These are phyloP conservation scores for Patellaria atrata DNA, from an alignment of 495 filamentous ascomycete species.

Conservation along the genomic window DNA sequence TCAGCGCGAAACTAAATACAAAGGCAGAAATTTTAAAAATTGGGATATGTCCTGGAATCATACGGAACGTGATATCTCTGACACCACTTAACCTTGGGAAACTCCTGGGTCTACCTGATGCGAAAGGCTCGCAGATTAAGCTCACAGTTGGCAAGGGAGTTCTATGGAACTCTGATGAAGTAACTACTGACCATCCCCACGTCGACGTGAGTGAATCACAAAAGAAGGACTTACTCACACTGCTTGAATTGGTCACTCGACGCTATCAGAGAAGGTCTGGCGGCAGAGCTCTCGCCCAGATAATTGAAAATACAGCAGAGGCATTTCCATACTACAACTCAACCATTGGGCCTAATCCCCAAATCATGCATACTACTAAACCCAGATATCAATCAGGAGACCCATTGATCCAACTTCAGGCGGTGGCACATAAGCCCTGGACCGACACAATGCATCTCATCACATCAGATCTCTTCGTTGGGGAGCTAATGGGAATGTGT, in stretches of 20 bases:
- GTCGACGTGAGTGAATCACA: too few species aligned
- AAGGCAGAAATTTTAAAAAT: constrained; percentile 54
- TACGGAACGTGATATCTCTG: constrained; percentile 59
- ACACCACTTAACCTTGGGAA: constrained; percentile 44
- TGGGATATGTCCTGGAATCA: constrained; percentile 53
- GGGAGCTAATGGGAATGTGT: constrained; percentile 63
- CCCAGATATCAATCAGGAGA: too few species aligned
- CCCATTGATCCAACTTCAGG: too few species aligned
- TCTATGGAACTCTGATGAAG: constrained; percentile 15
- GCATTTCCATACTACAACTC: too few species aligned
- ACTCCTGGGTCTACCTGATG: constrained; percentile 30
- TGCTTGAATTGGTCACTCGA: too few species aligned
- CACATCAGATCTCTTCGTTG: constrained; percentile 29
- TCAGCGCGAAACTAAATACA: constrained; percentile 57
- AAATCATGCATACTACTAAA: too few species aligned
- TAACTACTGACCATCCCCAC: too few species aligned
- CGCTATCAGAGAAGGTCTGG: too few species aligned
- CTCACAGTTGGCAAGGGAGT: constrained; percentile 31
- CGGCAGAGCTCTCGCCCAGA: too few species aligned
- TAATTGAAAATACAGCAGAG: too few species aligned
- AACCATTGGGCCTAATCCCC: too few species aligned
- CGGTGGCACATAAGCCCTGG: not conserved
- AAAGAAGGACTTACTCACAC: too few species aligned
- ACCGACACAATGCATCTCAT: not conserved
- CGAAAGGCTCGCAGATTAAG: constrained; percentile 18